Evolutionary conservation across 2,329 filamentous ascomycete genomes (phyloP).

Genomic region (Scytalidium sp.): DNA sequence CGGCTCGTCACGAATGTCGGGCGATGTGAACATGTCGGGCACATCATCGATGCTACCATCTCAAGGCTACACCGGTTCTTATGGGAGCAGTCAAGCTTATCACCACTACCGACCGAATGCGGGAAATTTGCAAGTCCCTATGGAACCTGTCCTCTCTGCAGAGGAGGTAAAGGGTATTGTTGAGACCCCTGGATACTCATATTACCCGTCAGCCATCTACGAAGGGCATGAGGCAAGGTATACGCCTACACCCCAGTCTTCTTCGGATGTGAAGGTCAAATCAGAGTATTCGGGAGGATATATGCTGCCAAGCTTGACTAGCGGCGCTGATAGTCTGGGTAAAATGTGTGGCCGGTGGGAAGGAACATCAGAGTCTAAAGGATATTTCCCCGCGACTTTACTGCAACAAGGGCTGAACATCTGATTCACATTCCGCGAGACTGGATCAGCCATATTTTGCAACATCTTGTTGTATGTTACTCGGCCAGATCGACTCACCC

Average conservation of each 20-base stretch:
- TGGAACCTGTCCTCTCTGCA: conserved; percentile 25
- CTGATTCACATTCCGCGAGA: not conserved
- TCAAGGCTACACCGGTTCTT: conserved; percentile 19
- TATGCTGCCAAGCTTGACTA: conserved; percentile 21
- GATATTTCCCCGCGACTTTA: conserved; percentile 25
- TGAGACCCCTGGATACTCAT: conserved; percentile 24
- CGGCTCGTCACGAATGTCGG: conserved; percentile 17
- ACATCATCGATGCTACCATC: conserved; percentile 22
- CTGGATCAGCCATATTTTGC: not conserved
- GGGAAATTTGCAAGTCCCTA: conserved; percentile 22
- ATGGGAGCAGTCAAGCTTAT: conserved; percentile 20
- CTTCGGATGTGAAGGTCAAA: conserved; percentile 26
- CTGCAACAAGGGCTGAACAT: conserved; percentile 28
- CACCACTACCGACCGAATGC: conserved; percentile 22
- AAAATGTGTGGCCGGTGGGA: conserved; percentile 30
- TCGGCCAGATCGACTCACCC: too few relatives aligned
- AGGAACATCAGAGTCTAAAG: conserved; percentile 20
- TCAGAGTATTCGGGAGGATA: conserved; percentile 20
- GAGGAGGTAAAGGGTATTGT: conserved; percentile 28
- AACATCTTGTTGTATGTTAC: too few relatives aligned
- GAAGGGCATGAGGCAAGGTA: conserved; percentile 23
- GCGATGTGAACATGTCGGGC: conserved; percentile 26
- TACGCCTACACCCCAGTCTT: conserved; percentile 16
- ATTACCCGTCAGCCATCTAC: conserved; percentile 26
- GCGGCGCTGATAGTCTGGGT: conserved; percentile 15